phyloP scores from a whole-genome alignment of 345 rosid genomes.

The Punica granatum region DNA sequence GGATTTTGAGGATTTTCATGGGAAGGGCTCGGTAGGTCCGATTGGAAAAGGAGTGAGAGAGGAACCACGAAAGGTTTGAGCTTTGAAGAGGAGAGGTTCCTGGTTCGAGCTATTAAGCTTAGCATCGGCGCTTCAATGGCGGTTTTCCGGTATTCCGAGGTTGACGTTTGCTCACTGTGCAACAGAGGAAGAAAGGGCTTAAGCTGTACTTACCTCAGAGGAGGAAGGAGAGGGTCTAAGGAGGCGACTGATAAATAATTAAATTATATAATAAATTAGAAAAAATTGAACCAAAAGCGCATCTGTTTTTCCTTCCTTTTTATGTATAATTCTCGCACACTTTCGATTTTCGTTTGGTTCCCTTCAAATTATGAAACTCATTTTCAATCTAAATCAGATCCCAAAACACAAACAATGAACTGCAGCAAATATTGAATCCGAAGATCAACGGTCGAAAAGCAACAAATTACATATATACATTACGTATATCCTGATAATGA shows the following conservation, averaged over 20 bases:
- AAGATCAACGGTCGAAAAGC: background rate
- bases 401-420: background rate
- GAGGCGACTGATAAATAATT: too few relatives aligned
- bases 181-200: background rate
- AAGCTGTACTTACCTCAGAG: background rate
- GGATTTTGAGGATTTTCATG: conserved; percentile 4
- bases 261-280: too few relatives aligned
- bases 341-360: too few relatives aligned
- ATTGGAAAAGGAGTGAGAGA: conserved; percentile 19
- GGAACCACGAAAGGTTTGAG: conserved; percentile 31
- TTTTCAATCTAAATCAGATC: too few relatives aligned
- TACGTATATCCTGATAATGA: background rate
- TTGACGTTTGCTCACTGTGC: background rate
- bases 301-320: too few relatives aligned
- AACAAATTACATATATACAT: background rate
- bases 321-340: too few relatives aligned
- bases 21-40: conserved; percentile 1
- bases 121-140: conserved; percentile 10
- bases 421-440: background rate
- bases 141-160: background rate
- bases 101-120: conserved; percentile 19
- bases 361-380: too few relatives aligned
- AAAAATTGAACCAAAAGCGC: too few relatives aligned
- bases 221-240: too few relatives aligned
- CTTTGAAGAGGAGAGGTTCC: conserved; percentile 42